Base-by-base conservation (phyloP, 176 grass and related monocot genomes). In the Leersia perrieri region DNA sequence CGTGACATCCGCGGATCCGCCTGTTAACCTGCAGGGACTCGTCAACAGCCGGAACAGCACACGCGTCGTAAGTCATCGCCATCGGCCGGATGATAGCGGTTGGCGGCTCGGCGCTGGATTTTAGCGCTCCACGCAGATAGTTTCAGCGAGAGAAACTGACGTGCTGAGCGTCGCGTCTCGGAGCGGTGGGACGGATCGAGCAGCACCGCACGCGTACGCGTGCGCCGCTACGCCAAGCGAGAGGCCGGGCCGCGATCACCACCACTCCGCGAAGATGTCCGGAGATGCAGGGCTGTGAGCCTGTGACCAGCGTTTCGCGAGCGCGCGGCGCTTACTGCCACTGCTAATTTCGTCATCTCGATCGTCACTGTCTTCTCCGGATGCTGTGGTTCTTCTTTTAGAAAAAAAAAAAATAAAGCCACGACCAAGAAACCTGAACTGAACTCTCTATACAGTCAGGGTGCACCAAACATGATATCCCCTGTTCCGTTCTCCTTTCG, bases 271-370 rank as follows among this genome's bases (percentile, higher is more conserved):
- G 10, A 23, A 30, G 61, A 39, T 15, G 6, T 14, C n/a, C 1
- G 27, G 44, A n/a, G 11, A 57, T 61, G n/a, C n/a, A n/a, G n/a
- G n/a, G n/a, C n/a, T n/a, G n/a, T n/a, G n/a, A 84, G 63, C 82
- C 8, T 70, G 70, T 71, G 87, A 71, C 55, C 7, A 9, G 40
- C 63, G 9, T 70, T 70, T 42, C 66, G 74, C n/a, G 60, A 29
- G 26, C n/a, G n/a, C n/a, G n/a, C n/a, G n/a, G n/a, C n/a, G n/a
- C n/a, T n/a, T n/a, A n/a, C n/a, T n/a, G n/a, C n/a, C n/a, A n/a
- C n/a, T n/a, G 12, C 5, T 27, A 26, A 27, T 75, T 13, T 60
- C 45, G 11, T 25, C 53, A 58, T 58, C 53, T 58, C 22, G 53
- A 58, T 58, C 53, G 53, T 55, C 65, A 18, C 18, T 30, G 22